Evolutionary conservation across 2,329 filamentous ascomycete genomes (phyloP), one percentile per base, ranked within the genome.

Genomic region (Phaeosphaeria sp.): DNA sequence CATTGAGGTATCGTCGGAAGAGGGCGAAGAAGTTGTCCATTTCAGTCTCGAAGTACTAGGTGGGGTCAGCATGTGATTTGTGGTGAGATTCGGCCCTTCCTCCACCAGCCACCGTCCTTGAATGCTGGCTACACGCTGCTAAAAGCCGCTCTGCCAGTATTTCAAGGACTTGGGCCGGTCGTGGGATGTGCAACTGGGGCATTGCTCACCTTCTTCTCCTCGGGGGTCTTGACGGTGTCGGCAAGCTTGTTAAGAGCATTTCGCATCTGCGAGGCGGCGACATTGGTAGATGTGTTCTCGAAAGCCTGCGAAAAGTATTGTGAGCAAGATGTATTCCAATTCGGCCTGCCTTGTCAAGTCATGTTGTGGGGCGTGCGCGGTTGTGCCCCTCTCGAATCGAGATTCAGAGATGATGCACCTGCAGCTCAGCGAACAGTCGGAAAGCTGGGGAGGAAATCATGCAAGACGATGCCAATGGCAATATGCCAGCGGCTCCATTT

Each of bases 1-100:
- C 95, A 78, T 97, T 97, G 64, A 99, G 85, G 82, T 97, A 99
- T 82, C 95, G 89, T 77, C 95, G 91, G 90, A 99, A 99, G 62
- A 99, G 90, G 60, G 93, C 90, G 78, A 99, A 99, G 86, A 99
- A 99, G 89, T 99, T 99, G 87, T 99, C 95, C 93, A 97, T 98
- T 83, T 99, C 94, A 4, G 93, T 96, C 84, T 98, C 94, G 80
- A 98, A 98, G 67, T 96, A 88, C 91, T 92, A 68, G 69, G 22
- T 48, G 42, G 13, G 46, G 64, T 73, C 54, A 73, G 62, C 48
- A 54, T 46, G n/a, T 43, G 55, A 54, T 55, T 7, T 13, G 11
- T 15, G 42, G 27, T 15, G 60, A 59, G 56, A 64, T 60, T 56
- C 52, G 52, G 46, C 54, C 41, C 6, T 67, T 61, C 64, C 58